These are phyloP conservation scores for Phyllosticta ampelicida DNA, from an alignment of 2,329 filamentous ascomycete genomes.

Conservation along the genomic window DNA sequence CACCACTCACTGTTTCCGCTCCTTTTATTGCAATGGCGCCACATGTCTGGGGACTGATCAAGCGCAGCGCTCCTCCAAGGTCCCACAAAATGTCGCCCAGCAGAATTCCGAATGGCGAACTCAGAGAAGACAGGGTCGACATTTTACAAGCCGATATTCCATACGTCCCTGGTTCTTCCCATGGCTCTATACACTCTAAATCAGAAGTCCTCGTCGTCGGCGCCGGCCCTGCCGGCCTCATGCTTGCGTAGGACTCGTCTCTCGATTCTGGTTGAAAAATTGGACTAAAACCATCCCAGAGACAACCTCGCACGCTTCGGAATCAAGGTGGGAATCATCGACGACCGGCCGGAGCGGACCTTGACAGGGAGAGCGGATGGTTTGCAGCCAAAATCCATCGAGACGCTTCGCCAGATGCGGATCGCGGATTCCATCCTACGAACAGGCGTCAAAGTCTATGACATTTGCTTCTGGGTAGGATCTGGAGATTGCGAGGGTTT, in stretches of 20 bases:
- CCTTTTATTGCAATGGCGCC: slow-evolving; percentile 8
- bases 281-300: slow-evolving; percentile 20
- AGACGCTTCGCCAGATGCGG: slow-evolving; percentile 63
- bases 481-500: neutral
- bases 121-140: slow-evolving; percentile 18
- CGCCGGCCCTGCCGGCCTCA: slow-evolving; percentile 32
- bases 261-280: slow-evolving; percentile 4
- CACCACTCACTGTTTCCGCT: neutral
- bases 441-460: slow-evolving; percentile 59
- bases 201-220: slow-evolving; percentile 32
- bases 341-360: slow-evolving; percentile 59
- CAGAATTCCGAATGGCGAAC: slow-evolving; percentile 16
- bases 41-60: slow-evolving; percentile 12
- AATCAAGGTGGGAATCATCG: slow-evolving; percentile 54
- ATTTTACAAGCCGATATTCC: slow-evolving; percentile 10
- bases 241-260: slow-evolving; percentile 29
- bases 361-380: slow-evolving; percentile 60
- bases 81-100: slow-evolving; percentile 25
- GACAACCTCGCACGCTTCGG: slow-evolving; percentile 53
- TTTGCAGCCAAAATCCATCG: slow-evolving; percentile 67
- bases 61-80: slow-evolving; percentile 14
- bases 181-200: slow-evolving; percentile 17
- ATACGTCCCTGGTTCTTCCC: slow-evolving; percentile 7
- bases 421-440: slow-evolving; percentile 58
- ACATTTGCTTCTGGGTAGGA: slow-evolving; percentile 62